Base-by-base conservation (phyloP, 306 rosid species). In the Styphnolobium japonicum region DNA sequence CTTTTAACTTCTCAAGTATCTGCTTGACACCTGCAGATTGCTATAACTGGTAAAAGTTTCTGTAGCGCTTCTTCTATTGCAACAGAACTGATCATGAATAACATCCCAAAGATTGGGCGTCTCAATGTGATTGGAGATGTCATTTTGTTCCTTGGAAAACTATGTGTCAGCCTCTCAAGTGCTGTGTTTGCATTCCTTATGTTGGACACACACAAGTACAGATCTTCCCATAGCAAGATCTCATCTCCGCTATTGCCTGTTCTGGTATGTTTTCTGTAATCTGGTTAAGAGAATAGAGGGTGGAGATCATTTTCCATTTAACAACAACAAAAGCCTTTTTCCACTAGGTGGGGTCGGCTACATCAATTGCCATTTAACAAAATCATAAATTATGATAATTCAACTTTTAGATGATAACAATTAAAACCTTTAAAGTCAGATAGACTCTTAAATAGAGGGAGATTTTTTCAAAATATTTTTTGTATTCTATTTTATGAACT, bases 211-310 rank as follows among this genome's bases (percentile, higher is more conserved):
- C 96, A 89, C 89, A 90, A 78, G 84, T 95, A 86, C 88, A 88
- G 72, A 48, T 84, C 93, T 82, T 77, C 83, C 9, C 99, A 91
- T 86, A 85, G 91, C 95, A 94, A 89, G 94, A 93, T 94, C 84
- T 82, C 98, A 55, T 95, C 99, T 85, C 99, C 99, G 1, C 90
- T 93, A 71, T 93, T 92, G 56, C 98, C 98, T n/a, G 98, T 91
- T 16, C 22, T 91, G 97, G 98, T 92, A 92, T 43, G 97, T 76
- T 88, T 49, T 58, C 65, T 46, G 52, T 60, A 10, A 46, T 77
- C 72, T 19, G 37, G 31, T 56, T 73, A 19, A 15, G 7, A 40
- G 11, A 75, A 2, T 58, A 15, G 45, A 67, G 12, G 10, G 42
- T 25, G 10, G 42, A 33, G 34, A 63, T 25, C 73, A 36, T 2